Evolutionary conservation across 805 yeast species (phyloP), one percentile per base, ranked within the genome.

Genomic region (Metschnikowia baotianmanensis): DNA sequence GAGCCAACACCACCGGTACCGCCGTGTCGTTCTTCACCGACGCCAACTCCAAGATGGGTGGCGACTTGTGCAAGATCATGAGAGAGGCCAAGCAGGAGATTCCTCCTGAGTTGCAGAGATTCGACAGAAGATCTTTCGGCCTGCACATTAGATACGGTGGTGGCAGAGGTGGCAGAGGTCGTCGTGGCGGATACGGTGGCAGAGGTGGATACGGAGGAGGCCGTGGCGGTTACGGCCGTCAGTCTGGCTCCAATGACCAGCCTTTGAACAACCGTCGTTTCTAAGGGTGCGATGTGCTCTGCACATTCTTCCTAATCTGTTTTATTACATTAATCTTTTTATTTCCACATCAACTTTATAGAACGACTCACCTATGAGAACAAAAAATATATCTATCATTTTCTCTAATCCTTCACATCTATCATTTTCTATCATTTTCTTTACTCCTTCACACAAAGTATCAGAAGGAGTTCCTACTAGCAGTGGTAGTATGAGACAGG

Each of bases 1-100:
- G 99, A 80, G 99, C 97, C 53, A 98, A 98, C 66, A 82, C 89
- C 48, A 76, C 77, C 48, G 99, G 99, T 78, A 90, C 93, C 48
- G 97, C 99, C 41, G 80, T 89, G 52, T 87, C 98, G 7, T 80
- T 91, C 66, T 93, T 93, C 78, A 88, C 97, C 45, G 85, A 80
- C 51, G 90, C 76, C 52, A 87, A 89, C 75, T 73, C 87, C 56
- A 80, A 84, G 71, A 78, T 89, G 68, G 97, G 98, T 55, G 85
- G 86, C 57, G 93, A 88, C 58, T 77, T 93, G 61, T 78, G 91
- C 58, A 83, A 85, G 58, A 90, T 93, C 59, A 77, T 93, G 76
- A 80, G 82, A 67, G 99, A 93, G 77, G 99, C 99, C 51, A 85
- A 91, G 63, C 99, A 93, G 71, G 76, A 78, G 46, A 71, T 93